These are phyloP conservation scores for Aspergillus fijiensis DNA, from an alignment of 2,329 filamentous ascomycete genomes.

Conservation along the genomic window DNA sequence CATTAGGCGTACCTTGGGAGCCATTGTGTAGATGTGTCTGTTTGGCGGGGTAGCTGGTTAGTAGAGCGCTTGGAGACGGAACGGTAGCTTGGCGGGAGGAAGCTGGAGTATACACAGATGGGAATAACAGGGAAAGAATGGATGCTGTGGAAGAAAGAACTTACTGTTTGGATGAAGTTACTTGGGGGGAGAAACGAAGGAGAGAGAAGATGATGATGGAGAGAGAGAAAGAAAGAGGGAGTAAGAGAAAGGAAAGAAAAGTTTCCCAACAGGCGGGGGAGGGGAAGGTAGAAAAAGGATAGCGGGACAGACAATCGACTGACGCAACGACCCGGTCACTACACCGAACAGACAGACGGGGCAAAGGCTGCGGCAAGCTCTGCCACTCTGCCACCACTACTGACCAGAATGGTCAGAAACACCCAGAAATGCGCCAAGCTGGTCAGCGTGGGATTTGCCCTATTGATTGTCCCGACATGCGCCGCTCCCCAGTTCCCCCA, in stretches of 20 bases:
- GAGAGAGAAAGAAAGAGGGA: slow-evolving; percentile 15
- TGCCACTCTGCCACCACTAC: slow-evolving; percentile 9
- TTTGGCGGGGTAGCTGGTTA: slow-evolving; percentile 32
- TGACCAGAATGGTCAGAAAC: too few relatives aligned
- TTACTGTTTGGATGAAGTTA: slow-evolving; percentile 14
- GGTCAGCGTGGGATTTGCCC: slow-evolving; percentile 16
- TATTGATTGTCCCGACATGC: slow-evolving; percentile 28
- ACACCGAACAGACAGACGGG: slow-evolving; percentile 34
- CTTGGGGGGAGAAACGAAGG: slow-evolving; percentile 1
- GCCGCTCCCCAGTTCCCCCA: slow-evolving; percentile 29
- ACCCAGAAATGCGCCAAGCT: slow-evolving; percentile 10
- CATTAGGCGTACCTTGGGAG: slow-evolving; percentile 31
- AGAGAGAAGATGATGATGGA: slow-evolving; percentile 12
- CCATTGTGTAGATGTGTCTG: slow-evolving; percentile 35
- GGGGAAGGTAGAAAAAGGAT: slow-evolving; percentile 30
- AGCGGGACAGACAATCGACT: slow-evolving; percentile 20
- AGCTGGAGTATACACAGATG: slow-evolving; percentile 6
- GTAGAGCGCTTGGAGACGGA: slow-evolving; percentile 16
- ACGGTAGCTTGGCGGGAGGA: slow-evolving; percentile 4
- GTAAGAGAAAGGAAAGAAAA: slow-evolving; percentile 20
- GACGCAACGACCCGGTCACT: slow-evolving; percentile 38
- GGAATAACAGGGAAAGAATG: not conserved
- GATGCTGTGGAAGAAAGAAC: slow-evolving; percentile 4
- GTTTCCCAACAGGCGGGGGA: slow-evolving; percentile 25
- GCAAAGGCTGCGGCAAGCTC: slow-evolving; percentile 22